Evolutionary conservation across 148 eudicot species (phyloP).

Genomic region (Pharnaceum exiguum): DNA sequence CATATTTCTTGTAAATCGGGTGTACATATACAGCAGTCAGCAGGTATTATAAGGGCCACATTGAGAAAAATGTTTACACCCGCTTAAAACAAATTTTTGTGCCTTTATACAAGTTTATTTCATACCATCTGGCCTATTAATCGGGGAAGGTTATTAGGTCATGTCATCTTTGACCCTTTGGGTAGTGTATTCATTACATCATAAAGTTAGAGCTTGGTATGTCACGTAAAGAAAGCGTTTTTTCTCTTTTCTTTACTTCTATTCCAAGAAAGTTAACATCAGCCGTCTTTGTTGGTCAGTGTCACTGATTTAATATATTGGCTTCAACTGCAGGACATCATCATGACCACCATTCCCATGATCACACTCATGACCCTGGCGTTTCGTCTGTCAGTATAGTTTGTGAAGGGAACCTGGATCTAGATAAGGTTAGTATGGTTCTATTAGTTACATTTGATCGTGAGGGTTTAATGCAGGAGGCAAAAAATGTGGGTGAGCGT

Average conservation of each 20-base stretch:
- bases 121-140: no score
- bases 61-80: no score
- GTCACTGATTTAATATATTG: not conserved
- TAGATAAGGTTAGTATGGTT: slow-evolving; percentile 71
- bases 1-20: no score
- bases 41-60: no score
- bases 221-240: no score
- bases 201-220: no score
- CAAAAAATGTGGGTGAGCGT: not conserved
- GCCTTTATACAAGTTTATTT: no score
- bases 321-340: slow-evolving; percentile 58
- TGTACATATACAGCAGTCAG: no score
- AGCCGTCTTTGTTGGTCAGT: not conserved
- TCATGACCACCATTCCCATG: slow-evolving; percentile 76
- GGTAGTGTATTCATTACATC: no score
- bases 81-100: no score
- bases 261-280: not conserved
- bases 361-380: slow-evolving; percentile 98
- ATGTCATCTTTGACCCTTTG: no score
- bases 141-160: no score
- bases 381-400: slow-evolving; percentile 97
- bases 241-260: not conserved
- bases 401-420: slow-evolving; percentile 95
- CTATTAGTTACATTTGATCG: not conserved
- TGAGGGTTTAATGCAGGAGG: not conserved